Conservation (phyloP, 225 moss, liverwort and hornwort species). For the Pleurozium schreberi region DNA sequence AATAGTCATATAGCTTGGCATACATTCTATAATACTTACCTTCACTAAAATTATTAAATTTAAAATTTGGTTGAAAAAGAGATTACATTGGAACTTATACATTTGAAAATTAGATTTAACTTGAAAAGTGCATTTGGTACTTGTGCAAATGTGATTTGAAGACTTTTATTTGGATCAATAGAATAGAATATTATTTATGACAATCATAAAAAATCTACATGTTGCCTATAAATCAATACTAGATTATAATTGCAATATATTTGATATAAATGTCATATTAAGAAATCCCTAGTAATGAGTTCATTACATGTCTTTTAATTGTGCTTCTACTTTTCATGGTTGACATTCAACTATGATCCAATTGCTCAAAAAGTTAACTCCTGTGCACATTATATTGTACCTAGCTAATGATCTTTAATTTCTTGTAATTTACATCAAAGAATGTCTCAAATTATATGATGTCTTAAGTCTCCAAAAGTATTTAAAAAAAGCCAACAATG, state of each 20-base stretch:
- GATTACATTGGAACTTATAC: too few species aligned
- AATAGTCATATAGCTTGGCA: too few species aligned
- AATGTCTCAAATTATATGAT: neutral
- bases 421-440: neutral
- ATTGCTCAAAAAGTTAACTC: neutral
- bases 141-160: too few species aligned
- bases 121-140: neutral
- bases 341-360: neutral
- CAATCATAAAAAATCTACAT: too few species aligned
- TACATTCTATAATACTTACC: neutral
- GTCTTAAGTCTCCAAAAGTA: accelerated
- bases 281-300: neutral
- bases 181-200: too few species aligned
- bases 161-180: neutral
- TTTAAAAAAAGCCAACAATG: neutral
- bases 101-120: too few species aligned
- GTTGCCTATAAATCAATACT: accelerated
- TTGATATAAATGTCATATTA: too few species aligned
- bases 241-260: neutral
- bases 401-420: neutral
- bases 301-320: neutral
- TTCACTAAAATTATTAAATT: neutral
- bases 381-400: too few species aligned
- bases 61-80: too few species aligned
- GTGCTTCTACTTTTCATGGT: neutral